Conservation (phyloP, 2,329 filamentous ascomycete species). For the Conoideocrella luteorostrata region DNA sequence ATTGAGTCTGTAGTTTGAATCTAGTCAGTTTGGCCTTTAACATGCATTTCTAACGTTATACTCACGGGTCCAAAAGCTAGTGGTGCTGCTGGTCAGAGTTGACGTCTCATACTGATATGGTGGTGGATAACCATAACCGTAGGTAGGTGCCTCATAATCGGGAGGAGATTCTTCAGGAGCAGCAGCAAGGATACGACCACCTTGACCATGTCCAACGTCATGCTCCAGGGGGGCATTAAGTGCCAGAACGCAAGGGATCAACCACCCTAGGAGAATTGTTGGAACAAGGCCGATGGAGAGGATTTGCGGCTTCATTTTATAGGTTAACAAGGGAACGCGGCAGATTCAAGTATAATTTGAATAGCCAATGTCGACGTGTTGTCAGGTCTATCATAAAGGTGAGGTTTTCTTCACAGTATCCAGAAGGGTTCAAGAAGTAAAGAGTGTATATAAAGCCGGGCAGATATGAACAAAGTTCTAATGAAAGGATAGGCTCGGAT, state of each 20-base stretch:
- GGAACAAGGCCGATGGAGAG: not conserved
- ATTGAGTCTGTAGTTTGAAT: not conserved
- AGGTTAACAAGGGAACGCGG: too few species aligned
- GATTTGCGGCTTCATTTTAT: conserved; percentile 4
- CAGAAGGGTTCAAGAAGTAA: conserved; percentile 3
- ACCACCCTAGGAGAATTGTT: not conserved
- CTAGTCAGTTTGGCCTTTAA: not conserved
- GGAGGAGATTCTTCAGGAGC: conserved; percentile 8
- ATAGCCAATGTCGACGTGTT: not conserved
- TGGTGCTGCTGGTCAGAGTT: not conserved
- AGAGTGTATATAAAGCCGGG: not conserved
- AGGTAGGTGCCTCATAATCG: conserved; percentile 13
- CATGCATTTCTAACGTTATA: not conserved
- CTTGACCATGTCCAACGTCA: not conserved
- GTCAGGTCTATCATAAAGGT: not conserved
- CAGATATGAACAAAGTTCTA: not conserved
- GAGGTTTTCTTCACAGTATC: not conserved
- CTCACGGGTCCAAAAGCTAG: conserved; percentile 10
- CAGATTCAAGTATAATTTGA: not conserved
- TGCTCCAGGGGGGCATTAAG: not conserved
- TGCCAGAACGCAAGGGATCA: conserved; percentile 9
- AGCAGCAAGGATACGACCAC: not conserved
- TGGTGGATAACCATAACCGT: conserved; percentile 13
- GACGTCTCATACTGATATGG: conserved; percentile 15
- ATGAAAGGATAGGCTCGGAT: conserved; percentile 6